Percentiles rank a stretch among this genome's conserved stretches.
Conservation (phyloP, 495 filamentous ascomycete species). For the Cairneyella variabilis region DNA sequence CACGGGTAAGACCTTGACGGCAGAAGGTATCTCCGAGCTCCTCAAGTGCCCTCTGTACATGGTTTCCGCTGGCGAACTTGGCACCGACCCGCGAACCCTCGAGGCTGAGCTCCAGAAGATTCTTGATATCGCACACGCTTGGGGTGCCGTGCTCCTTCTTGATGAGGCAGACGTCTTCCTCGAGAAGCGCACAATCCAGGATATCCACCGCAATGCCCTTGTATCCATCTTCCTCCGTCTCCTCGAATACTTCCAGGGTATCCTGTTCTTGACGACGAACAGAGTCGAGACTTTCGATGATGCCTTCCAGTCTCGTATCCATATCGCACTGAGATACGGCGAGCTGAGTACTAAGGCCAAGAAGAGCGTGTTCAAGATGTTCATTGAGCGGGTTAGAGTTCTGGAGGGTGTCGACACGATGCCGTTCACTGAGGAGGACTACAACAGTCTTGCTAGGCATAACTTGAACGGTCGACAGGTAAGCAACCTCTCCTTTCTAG, state of each 20-base stretch:
- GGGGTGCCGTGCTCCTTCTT: slow-evolving; percentile 76
- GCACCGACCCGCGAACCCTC: slow-evolving; percentile 72
- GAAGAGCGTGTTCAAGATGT: slow-evolving; percentile 83
- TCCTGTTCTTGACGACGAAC: slow-evolving; percentile 79
- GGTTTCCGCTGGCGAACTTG: slow-evolving; percentile 78
- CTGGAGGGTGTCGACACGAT: slow-evolving; percentile 57
- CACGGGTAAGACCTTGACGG: slow-evolving; percentile 86
- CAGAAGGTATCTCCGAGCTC: slow-evolving; percentile 81
- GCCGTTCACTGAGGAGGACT: slow-evolving; percentile 66
- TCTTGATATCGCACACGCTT: slow-evolving; percentile 80
- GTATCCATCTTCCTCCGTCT: slow-evolving; percentile 72
- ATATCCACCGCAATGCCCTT: slow-evolving; percentile 73
- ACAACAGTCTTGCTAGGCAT: slow-evolving; percentile 60
- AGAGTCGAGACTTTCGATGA: slow-evolving; percentile 68
- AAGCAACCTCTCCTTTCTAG: slow-evolving; percentile 16
- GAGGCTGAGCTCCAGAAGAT: slow-evolving; percentile 81
- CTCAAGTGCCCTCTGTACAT: slow-evolving; percentile 81
- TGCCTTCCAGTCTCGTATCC: slow-evolving; percentile 57
- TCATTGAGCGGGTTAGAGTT: slow-evolving; percentile 63
- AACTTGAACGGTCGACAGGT: slow-evolving; percentile 81
- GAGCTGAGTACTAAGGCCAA: slow-evolving; percentile 72
- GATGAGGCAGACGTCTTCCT: slow-evolving; percentile 81
- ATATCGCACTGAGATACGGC: slow-evolving; percentile 73
- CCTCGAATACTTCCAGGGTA: slow-evolving; percentile 65
- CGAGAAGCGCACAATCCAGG: slow-evolving; percentile 64